Base-by-base conservation (phyloP, 352 stramenopile species). In the Globisporangium takayamanum region DNA sequence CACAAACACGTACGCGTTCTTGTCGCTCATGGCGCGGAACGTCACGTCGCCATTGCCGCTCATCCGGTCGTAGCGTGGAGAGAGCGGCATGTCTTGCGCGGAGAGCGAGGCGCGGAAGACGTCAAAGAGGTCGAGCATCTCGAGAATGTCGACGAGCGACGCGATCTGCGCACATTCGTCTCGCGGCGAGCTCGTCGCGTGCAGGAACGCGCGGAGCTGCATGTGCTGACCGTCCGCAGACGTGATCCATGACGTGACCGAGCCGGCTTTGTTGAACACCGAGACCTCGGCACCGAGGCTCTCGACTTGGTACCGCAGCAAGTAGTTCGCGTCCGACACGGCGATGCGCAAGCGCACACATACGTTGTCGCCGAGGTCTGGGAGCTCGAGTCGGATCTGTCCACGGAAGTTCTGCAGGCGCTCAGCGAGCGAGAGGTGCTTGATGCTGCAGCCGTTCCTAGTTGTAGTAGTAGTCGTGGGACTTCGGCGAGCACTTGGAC, bases 241-340 rank as follows among this genome's bases (percentile, higher is more conserved):
- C 7, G 75, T 80, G 57, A 87, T 73, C 74, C 77, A 87, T 16
- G 69, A 78, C 28, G 75, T 80, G 26, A 57, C 55, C 20, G 72
- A 62, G 8, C 74, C 74, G 7, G 62, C 42, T 11, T 67, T 73
- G 55, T 68, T 84, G 45, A 74, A 66, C 15, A 84, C 54, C 0
- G 66, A 83, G 12, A 81, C 69, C 59, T 87, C 70, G 0, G 73
- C 70, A 25, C 55, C 68, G 33, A 75, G 55, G 36, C 47, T 60
- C 51, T 77, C 69, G 44, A 81, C 59, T 16, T 70, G 61, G 54
- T 78, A 87, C 28, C 74, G 70, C 20, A 84, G 25, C 47, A 83
- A 30, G 55, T 81, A 87, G 18, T 56, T 69, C 7, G 55, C 57
- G 8, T 64, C 58, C 2, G 68, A 63, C 10, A 73, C 74, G 0